Conservation (phyloP, 306 rosid species). For the Trifolium fragiferum region DNA sequence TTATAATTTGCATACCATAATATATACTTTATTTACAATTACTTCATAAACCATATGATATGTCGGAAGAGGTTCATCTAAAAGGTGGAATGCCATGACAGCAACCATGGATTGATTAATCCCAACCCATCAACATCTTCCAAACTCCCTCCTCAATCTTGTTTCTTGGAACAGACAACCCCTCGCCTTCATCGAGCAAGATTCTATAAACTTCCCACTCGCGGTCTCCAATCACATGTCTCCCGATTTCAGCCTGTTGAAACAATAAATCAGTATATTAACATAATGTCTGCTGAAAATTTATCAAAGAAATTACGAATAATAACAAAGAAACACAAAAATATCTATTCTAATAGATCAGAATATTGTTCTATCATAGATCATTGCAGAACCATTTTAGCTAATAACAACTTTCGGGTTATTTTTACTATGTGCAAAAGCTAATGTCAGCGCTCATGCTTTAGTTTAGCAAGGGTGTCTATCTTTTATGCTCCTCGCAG, state of each 20-base stretch:
- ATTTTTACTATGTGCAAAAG: no score
- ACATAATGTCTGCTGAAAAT: slow-evolving; percentile 14
- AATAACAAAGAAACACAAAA: background rate
- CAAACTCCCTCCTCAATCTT: slow-evolving; percentile 77
- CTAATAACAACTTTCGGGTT: no score
- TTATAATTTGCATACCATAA: slow-evolving; percentile 9
- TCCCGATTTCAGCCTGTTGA: slow-evolving; percentile 79
- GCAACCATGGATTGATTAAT: slow-evolving; percentile 51
- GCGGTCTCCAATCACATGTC: slow-evolving; percentile 71
- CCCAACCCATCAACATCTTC: slow-evolving; percentile 99
- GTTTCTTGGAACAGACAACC: slow-evolving; percentile 55
- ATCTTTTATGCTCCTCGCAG: no score
- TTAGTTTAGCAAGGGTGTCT: no score
- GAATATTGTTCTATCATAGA: background rate
- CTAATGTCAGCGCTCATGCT: no score
- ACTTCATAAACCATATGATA: slow-evolving; percentile 38
- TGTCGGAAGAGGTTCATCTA: slow-evolving; percentile 24
- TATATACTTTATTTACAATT: slow-evolving; percentile 40
- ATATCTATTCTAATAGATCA: background rate
- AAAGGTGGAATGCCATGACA: slow-evolving; percentile 20
- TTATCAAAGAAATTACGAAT: background rate
- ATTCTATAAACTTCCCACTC: slow-evolving; percentile 96
- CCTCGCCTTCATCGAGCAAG: slow-evolving; percentile 89
- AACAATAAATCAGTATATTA: slow-evolving; percentile 29
- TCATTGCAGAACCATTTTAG: background rate